A percentile compares a stretch with the other conserved stretches of the same genome.
Evolutionary conservation across 495 filamentous ascomycete genomes (phyloP).

Genomic region (Tuber brumale): DNA sequence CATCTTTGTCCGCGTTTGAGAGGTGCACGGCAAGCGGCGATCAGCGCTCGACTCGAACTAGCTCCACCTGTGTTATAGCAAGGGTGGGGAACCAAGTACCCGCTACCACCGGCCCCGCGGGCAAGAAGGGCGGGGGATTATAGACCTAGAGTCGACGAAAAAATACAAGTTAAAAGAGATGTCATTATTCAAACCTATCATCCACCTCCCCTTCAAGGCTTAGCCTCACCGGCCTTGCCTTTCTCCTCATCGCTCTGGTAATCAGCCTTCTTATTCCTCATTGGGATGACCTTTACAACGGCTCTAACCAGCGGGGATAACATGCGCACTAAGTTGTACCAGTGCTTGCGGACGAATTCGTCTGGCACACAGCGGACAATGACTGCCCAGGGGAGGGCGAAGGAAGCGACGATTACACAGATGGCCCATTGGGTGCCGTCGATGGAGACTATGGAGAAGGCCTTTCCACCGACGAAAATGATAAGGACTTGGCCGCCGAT

Average conservation of each 20-base stretch:
- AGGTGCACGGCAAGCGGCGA: background rate
- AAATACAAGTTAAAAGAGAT: constrained; percentile 3
- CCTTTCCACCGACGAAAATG: constrained; percentile 64
- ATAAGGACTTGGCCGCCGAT: constrained; percentile 74
- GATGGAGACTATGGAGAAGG: constrained; percentile 65
- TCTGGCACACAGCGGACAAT: constrained; percentile 64
- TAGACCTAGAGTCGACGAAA: constrained; percentile 8
- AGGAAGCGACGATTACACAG: constrained; percentile 61
- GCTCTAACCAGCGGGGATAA: constrained; percentile 21
- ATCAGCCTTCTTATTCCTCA: constrained; percentile 14
- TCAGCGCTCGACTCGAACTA: background rate
- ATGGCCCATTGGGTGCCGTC: constrained; percentile 67
- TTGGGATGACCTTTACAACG: constrained; percentile 13
- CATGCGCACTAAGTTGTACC: constrained; percentile 15
- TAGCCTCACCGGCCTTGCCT: constrained; percentile 21
- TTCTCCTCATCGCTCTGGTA: constrained; percentile 26
- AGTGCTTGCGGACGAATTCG: constrained; percentile 48
- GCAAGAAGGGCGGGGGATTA: background rate
- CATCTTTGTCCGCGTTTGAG: background rate
- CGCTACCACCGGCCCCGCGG: background rate
- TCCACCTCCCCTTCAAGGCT: constrained; percentile 7
- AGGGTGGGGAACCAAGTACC: background rate
- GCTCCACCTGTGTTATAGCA: background rate
- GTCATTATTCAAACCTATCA: background rate
- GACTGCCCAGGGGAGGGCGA: constrained; percentile 69